These are phyloP conservation scores for Aethionema arabicum DNA, from an alignment of 345 rosid genomes.

Conservation along the genomic window DNA sequence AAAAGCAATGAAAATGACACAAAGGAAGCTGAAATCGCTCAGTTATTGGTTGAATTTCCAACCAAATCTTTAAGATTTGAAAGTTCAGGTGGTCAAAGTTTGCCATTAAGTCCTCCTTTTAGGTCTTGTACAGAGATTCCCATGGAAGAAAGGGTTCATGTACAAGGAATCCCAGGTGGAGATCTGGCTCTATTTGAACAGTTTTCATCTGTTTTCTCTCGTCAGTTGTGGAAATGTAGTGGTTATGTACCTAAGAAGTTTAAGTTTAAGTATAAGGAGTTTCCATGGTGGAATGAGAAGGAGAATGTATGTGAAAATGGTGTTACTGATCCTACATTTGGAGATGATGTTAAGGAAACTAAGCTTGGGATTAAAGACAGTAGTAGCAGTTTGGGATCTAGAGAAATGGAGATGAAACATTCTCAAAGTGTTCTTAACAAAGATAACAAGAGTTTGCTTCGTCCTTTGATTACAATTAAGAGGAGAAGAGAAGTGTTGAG, in stretches of 20 bases:
- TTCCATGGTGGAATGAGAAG: constrained; percentile 77
- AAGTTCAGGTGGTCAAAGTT: constrained; percentile 34
- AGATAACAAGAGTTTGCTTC: constrained; percentile 48
- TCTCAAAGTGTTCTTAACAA: constrained; percentile 35
- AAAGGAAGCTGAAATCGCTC: constrained; percentile 74
- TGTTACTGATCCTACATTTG: constrained; percentile 36
- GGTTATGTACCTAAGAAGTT: constrained; percentile 94
- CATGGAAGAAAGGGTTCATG: constrained; percentile 85
- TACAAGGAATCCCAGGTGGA: constrained; percentile 90
- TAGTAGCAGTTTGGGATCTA: constrained; percentile 26
- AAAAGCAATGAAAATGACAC: constrained; percentile 46
- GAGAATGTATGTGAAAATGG: constrained; percentile 43
- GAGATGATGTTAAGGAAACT: constrained; percentile 30
- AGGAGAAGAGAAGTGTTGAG: constrained; percentile 49
- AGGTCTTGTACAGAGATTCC: constrained; percentile 71
- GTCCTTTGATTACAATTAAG: constrained; percentile 45
- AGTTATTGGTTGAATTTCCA: constrained; percentile 70
- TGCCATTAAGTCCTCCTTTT: constrained; percentile 35
- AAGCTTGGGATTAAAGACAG: constrained; percentile 34
- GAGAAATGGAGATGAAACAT: constrained; percentile 39
- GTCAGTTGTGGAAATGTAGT: constrained; percentile 75
- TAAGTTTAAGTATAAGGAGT: constrained; percentile 52
- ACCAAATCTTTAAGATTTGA: constrained; percentile 61
- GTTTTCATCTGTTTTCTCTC: constrained; percentile 59
- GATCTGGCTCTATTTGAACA: constrained; percentile 65